A percentile compares a stretch with the other conserved stretches of the same genome.
Evolutionary conservation across 768 basidiomycete genomes (phyloP).

Genomic region (Psilocybe tampanensis): DNA sequence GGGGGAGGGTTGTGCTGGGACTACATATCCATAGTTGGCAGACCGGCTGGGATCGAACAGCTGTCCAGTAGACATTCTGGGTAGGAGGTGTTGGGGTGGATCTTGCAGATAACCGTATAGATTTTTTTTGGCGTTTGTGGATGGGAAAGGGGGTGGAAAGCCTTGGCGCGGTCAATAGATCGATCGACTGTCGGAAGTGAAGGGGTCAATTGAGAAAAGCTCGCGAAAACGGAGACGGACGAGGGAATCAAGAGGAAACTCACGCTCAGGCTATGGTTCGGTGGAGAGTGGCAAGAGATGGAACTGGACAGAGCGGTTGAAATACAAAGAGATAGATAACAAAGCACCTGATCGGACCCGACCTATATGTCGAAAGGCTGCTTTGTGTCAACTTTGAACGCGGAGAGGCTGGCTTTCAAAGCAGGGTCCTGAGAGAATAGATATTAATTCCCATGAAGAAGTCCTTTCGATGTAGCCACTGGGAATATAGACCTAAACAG

Average conservation of each 20-base stretch:
- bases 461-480: slow-evolving; percentile 4
- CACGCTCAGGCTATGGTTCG: slow-evolving; percentile 5
- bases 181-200: background rate
- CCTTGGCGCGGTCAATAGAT: background rate
- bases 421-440: slow-evolving; percentile 18
- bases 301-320: background rate
- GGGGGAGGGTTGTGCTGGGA: slow-evolving; percentile 31
- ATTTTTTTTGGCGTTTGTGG: too few species aligned
- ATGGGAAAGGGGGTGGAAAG: too few species aligned
- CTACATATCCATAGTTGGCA: slow-evolving; percentile 25
- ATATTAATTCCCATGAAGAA: slow-evolving; percentile 15
- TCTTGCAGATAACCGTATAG: background rate
- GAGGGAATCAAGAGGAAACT: background rate
- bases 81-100: background rate
- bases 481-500: background rate
- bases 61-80: slow-evolving; percentile 5
- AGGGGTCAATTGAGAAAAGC: background rate
- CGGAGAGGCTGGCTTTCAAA: slow-evolving; percentile 13
- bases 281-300: slow-evolving; percentile 9
- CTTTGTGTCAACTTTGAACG: slow-evolving; percentile 14
- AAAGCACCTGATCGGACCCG: slow-evolving; percentile 8
- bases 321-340: slow-evolving; percentile 10
- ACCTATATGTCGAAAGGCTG: slow-evolving; percentile 10
- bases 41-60: slow-evolving; percentile 28
- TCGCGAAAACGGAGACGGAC: background rate